phyloP scores from a whole-genome alignment of 78 protist genomes.

The Tieghemostelium lacteum region DNA sequence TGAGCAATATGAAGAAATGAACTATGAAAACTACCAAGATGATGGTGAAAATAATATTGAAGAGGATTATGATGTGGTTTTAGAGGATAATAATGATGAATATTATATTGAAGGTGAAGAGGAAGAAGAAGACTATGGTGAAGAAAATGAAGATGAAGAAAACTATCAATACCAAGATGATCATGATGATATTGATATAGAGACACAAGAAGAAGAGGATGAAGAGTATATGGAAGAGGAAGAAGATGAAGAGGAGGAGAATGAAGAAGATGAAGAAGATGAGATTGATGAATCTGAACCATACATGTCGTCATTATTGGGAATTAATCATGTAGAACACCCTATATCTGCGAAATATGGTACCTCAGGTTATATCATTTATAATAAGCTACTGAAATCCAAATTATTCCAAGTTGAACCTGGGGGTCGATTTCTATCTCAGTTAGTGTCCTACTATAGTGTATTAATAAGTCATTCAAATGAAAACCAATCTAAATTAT shows the following conservation, averaged over 20 bases:
- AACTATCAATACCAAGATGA: not conserved
- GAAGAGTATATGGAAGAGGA: not conserved
- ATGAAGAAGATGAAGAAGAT: not conserved
- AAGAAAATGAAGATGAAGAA: not conserved
- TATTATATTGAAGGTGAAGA: not conserved
- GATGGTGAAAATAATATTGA: not conserved
- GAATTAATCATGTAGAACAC: no score
- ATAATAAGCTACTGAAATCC: slow-evolving; percentile 16
- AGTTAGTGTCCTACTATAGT: slow-evolving; percentile 27
- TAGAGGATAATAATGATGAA: not conserved
- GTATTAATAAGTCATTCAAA: not conserved
- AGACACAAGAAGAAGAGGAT: not conserved
- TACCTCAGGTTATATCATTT: slow-evolving; percentile 20
- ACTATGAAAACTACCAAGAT: not conserved
- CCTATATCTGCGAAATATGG: slow-evolving; percentile 42
- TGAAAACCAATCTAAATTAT: not conserved
- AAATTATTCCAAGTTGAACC: slow-evolving; percentile 17
- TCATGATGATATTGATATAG: not conserved
- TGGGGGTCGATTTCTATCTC: slow-evolving; percentile 21
- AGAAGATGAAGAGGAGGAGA: no score
- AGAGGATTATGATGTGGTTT: not conserved
- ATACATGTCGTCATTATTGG: not conserved
- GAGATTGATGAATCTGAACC: not conserved
- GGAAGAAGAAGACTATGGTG: not conserved
- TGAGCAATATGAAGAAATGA: not conserved